phyloP scores from a whole-genome alignment of 768 basidiomycete species.

The Pleurotus cornucopiae region DNA sequence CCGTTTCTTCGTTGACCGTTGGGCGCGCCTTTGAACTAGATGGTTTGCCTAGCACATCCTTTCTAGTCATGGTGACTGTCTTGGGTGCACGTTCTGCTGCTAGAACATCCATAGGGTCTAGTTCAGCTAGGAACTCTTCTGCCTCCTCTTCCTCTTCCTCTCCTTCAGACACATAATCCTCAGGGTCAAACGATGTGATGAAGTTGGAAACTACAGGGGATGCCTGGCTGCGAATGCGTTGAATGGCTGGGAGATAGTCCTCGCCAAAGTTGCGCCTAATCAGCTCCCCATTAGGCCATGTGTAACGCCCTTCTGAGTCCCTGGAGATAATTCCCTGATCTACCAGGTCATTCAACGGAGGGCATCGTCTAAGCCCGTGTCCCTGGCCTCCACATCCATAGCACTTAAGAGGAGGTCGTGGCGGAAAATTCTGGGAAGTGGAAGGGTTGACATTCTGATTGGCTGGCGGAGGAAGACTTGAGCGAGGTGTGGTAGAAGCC shows the following conservation, averaged over 20 bases:
- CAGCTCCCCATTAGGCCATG: background rate
- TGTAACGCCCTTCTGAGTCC: background rate
- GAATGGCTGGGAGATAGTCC: background rate
- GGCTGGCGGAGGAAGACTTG: background rate
- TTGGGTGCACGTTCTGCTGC: background rate
- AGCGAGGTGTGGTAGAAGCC: background rate
- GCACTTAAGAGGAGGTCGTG: background rate
- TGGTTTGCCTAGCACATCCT: background rate
- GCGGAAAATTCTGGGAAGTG: background rate
- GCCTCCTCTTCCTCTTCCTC: background rate
- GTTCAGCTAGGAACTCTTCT: background rate
- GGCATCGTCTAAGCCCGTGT: background rate
- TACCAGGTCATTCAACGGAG: background rate
- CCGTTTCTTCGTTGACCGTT: no score
- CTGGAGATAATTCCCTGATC: background rate
- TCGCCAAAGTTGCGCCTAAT: background rate
- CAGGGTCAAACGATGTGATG: background rate
- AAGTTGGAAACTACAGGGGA: background rate
- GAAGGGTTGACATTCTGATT: background rate
- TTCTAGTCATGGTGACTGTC: background rate
- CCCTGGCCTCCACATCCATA: constrained; percentile 4
- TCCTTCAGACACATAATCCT: background rate
- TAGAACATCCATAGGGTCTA: no score
- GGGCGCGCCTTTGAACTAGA: no score
- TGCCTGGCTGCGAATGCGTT: background rate